A percentile compares a stretch with the other conserved stretches of the same genome.
These are phyloP conservation scores for Rugonectria rugulosa DNA, from an alignment of 2,329 filamentous ascomycete genomes.

Conservation along the genomic window DNA sequence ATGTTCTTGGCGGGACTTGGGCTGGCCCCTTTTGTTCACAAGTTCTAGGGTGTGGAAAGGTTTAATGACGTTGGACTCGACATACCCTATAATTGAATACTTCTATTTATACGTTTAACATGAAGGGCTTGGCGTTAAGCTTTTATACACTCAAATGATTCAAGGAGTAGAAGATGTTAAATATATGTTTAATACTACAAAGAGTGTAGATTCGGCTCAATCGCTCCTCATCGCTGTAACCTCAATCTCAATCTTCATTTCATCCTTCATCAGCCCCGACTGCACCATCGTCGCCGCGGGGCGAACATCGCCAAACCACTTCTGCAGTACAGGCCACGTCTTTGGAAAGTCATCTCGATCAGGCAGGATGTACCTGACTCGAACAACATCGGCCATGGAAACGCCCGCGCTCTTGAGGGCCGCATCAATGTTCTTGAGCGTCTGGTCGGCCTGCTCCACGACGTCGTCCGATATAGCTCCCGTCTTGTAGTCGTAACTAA, in stretches of 20 bases:
- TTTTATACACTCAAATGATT: too few relatives aligned
- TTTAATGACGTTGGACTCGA: too few relatives aligned
- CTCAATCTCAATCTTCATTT: constrained; percentile 55
- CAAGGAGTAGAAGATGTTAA: not conserved
- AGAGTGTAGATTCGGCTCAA: not conserved
- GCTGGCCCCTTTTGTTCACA: constrained; percentile 39
- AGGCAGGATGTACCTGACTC: constrained; percentile 61
- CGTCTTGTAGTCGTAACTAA: constrained; percentile 59
- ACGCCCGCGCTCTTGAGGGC: constrained; percentile 55
- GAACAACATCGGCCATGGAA: constrained; percentile 55
- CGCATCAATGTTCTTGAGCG: constrained; percentile 54
- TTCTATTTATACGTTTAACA: too few relatives aligned
- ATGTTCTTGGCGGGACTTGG: constrained; percentile 62
- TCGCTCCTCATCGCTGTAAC: constrained; percentile 47
- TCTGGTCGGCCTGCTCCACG: constrained; percentile 58
- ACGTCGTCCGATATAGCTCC: constrained; percentile 54
- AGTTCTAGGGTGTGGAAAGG: not conserved
- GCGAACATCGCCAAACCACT: constrained; percentile 57
- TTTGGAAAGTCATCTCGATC: constrained; percentile 54
- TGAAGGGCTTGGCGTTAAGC: too few relatives aligned
- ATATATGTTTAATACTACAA: not conserved
- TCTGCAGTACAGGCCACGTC: constrained; percentile 58
- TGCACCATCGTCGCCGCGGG: constrained; percentile 64
- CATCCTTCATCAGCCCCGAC: constrained; percentile 58
- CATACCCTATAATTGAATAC: too few relatives aligned